These are phyloP conservation scores for Peronospora destructor DNA, from an alignment of 352 stramenopile species.

Conservation along the genomic window DNA sequence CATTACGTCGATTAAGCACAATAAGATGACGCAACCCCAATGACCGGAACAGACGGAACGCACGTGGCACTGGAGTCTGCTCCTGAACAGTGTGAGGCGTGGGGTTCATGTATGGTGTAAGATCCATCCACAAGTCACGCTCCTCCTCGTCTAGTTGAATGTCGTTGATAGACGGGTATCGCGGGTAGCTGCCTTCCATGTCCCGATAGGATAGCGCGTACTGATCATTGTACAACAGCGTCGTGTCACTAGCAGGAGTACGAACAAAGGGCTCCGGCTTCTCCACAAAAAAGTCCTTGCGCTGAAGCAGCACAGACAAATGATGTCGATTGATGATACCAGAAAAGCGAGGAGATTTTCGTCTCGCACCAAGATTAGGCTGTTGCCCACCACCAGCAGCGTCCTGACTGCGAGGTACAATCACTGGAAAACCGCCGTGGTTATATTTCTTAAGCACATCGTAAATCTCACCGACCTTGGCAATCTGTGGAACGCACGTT, in stretches of 20 bases:
- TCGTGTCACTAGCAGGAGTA: constrained; percentile 67
- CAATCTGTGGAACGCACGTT: constrained; percentile 59
- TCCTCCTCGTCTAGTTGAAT: constrained; percentile 90
- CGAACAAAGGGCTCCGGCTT: constrained; percentile 73
- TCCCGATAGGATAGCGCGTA: constrained; percentile 80
- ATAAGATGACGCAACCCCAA: constrained; percentile 94
- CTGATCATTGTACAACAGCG: constrained; percentile 81
- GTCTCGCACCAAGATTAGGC: constrained; percentile 12
- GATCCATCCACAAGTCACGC: constrained; percentile 86
- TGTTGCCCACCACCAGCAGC: constrained; percentile 24
- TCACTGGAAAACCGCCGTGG: constrained; percentile 71
- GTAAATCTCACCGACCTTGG: constrained; percentile 73
- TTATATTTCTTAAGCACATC: constrained; percentile 62
- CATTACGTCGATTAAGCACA: constrained; percentile 86
- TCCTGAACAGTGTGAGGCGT: constrained; percentile 94
- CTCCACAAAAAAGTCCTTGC: constrained; percentile 81
- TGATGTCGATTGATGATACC: constrained; percentile 76
- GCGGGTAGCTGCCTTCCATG: constrained; percentile 74
- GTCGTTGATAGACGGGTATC: constrained; percentile 72
- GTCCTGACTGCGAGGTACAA: constrained; percentile 45
- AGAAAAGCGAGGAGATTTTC: constrained; percentile 47
- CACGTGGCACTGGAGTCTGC: constrained; percentile 88
- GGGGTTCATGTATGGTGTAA: constrained; percentile 96
- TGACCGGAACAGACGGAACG: constrained; percentile 96
- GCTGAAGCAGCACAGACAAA: constrained; percentile 70